A percentile compares a stretch with the other conserved stretches of the same genome.
Conservation (phyloP, 352 stramenopile species). For the Phytophthora aleatoria region DNA sequence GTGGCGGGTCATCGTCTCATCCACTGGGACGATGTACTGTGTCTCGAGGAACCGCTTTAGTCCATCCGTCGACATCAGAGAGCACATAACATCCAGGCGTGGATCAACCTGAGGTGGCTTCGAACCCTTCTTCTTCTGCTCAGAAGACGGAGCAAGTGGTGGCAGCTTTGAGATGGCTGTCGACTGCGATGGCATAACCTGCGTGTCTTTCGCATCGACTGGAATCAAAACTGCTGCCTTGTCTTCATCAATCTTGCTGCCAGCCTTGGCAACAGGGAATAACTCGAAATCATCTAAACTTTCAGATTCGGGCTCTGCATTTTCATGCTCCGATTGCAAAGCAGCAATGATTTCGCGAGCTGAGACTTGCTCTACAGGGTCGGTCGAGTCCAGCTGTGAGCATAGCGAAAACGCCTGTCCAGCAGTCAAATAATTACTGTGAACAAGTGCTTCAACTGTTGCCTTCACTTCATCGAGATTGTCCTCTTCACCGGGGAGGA, state of each 20-base stretch:
- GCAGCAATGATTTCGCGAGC: conserved; percentile 62
- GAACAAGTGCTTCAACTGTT: conserved; percentile 71
- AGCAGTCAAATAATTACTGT: conserved; percentile 52
- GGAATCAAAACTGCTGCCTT: background rate
- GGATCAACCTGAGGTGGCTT: conserved; percentile 32
- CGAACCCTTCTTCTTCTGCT: conserved; percentile 21
- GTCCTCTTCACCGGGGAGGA: conserved; percentile 30
- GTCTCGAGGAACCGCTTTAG: conserved; percentile 65
- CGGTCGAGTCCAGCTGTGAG: conserved; percentile 56
- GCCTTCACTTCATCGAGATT: conserved; percentile 53
- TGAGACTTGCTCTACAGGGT: conserved; percentile 45
- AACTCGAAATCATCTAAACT: conserved; percentile 16
- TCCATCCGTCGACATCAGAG: conserved; percentile 68
- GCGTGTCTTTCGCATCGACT: conserved; percentile 5
- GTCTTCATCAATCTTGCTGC: conserved; percentile 11
- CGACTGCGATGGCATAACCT: conserved; percentile 9
- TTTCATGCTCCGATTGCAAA: conserved; percentile 48
- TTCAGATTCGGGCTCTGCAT: conserved; percentile 28
- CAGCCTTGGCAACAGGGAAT: conserved; percentile 27
- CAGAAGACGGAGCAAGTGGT: conserved; percentile 15
- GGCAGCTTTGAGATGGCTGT: conserved; percentile 13
- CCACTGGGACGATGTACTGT: conserved; percentile 54
- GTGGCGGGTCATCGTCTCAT: conserved; percentile 40
- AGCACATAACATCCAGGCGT: conserved; percentile 81
- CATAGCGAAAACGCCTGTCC: conserved; percentile 77